phyloP scores from a whole-genome alignment of 169 alveolate species.

The Cyclospora cayetanensis region DNA sequence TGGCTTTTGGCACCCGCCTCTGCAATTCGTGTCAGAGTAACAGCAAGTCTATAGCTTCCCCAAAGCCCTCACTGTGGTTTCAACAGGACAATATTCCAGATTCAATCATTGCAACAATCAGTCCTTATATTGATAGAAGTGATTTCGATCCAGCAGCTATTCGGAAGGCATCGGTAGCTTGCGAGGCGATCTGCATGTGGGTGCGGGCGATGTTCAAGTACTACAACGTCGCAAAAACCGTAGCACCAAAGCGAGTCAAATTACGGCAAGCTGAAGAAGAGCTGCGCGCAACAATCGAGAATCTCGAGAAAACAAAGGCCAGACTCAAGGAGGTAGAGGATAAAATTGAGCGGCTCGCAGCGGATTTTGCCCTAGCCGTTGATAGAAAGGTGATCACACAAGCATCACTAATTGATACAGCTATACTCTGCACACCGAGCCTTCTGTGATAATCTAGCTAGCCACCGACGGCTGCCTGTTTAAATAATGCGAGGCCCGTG shows the following conservation, averaged over 20 bases:
- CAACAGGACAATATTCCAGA: constrained; percentile 96
- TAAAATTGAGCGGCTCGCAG: constrained; percentile 88
- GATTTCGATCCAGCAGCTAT: constrained; percentile 87
- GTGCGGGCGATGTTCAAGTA: constrained; percentile 94
- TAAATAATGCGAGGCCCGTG: too few species aligned
- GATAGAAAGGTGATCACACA: constrained; percentile 83
- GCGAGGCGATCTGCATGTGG: constrained; percentile 95
- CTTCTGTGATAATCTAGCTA: too few species aligned
- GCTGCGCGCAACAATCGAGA: constrained; percentile 89
- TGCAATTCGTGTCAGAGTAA: too few species aligned
- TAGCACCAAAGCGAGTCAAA: constrained; percentile 91
- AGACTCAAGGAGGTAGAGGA: constrained; percentile 90
- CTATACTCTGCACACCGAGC: too few species aligned
- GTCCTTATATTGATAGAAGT: constrained; percentile 90
- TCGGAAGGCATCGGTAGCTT: constrained; percentile 88
- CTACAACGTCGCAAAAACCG: constrained; percentile 92
- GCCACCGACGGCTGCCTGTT: too few species aligned
- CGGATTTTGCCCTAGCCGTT: constrained; percentile 87
- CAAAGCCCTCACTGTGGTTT: too few species aligned
- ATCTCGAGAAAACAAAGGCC: constrained; percentile 88
- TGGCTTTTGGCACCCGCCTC: too few species aligned
- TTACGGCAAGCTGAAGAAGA: constrained; percentile 92
- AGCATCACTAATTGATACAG: too few species aligned
- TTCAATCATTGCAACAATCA: constrained; percentile 92
- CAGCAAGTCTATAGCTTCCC: too few species aligned